phyloP scores from a whole-genome alignment of 106 monocot species.

The Dioscorea alata region DNA sequence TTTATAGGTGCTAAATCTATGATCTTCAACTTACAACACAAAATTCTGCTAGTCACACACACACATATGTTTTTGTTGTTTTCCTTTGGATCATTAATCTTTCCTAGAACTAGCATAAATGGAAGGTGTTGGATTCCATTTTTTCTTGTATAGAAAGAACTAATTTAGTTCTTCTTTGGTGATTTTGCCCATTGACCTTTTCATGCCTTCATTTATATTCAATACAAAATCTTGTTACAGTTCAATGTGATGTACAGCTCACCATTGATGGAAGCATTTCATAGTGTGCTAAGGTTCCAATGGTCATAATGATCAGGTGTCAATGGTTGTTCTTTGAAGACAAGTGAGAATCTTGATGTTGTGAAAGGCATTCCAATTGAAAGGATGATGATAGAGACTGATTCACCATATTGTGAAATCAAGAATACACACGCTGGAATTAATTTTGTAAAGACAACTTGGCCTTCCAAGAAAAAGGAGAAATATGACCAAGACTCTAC shows the following conservation, averaged over 20 bases:
- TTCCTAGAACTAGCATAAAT: background rate
- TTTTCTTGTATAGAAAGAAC: no score
- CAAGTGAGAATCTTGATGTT: constrained; percentile 69
- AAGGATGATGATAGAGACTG: constrained; percentile 98
- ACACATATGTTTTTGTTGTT: no score
- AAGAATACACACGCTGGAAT: constrained; percentile 93
- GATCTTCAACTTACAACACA: background rate
- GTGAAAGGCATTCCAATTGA: constrained; percentile 70
- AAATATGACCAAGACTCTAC: constrained; percentile 68
- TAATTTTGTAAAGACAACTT: constrained; percentile 68
- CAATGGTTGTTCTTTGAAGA: constrained; percentile 94
- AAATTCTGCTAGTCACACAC: no score
- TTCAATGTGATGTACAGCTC: no score
- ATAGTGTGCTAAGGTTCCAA: background rate
- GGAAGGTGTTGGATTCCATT: no score
- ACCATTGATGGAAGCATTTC: no score
- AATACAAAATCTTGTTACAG: no score
- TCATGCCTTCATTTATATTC: no score
- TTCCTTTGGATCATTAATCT: no score
- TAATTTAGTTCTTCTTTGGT: no score
- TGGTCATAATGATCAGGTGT: constrained; percentile 38
- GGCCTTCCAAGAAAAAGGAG: constrained; percentile 97
- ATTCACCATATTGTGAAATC: constrained; percentile 97
- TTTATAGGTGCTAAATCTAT: constrained; percentile 65
- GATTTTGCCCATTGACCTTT: no score